Evolutionary conservation across 768 basidiomycete genomes (phyloP), one percentile per base, ranked within the genome.

Genomic region (Lactarius vividus): DNA sequence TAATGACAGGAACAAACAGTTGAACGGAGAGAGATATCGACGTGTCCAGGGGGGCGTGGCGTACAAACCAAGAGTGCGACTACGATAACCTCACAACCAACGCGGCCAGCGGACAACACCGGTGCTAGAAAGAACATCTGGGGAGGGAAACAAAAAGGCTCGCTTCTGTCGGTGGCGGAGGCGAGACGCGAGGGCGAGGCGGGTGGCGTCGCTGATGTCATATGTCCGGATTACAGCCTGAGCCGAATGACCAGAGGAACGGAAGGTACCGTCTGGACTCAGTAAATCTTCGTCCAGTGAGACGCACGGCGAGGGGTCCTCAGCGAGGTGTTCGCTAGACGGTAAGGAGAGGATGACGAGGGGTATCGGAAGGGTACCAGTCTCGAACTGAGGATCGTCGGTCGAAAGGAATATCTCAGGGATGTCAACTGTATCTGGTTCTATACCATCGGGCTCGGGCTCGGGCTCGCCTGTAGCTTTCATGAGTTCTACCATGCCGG

Each of bases 321-420:
- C 57, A 15, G 23, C 18, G 33, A 63, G 40, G 55, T 62, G 31
- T 18, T 62, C 65, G 39, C 18, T 62, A 11, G 65, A 63, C 1
- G 65, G 61, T 31, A 63, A 29, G 13, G 65, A 66, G 39, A 63
- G 61, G 35, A 66, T 59, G 49, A 66, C 63, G 33, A 66, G 57
- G 33, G 65, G 65, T 40, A 63, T 54, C 26, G 49, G 28, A 15
- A 29, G 57, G 20, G 26, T 46, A 31, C 56, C 56, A 26, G 31
- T 42, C 55, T 66, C 56, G 55, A 57, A 54, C 4, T 28, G 49
- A 8, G 56, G 18, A 10, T 62, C 61, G 8, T 54, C 52, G 10
- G 49, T 59, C 20, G 65, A 59, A 35, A 35, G 23, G 40, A 66
- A 29, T 33, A 33, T 33, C 3, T n/a, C 16, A 37, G 65, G 46